These are phyloP conservation scores for Lantana camara DNA, from an alignment of 257 asterid species.

Conservation along the genomic window DNA sequence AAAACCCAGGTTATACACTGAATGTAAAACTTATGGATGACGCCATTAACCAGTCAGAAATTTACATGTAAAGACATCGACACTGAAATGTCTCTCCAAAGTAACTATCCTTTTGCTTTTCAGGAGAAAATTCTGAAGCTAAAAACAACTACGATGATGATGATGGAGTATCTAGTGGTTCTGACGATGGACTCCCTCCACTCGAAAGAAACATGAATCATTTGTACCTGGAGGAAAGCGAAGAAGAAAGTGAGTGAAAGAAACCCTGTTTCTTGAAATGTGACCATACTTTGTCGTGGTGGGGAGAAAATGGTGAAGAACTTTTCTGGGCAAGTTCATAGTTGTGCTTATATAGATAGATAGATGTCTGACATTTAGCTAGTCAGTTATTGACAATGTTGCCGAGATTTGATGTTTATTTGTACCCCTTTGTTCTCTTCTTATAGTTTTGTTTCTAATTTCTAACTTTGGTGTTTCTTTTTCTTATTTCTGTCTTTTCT, in stretches of 20 bases:
- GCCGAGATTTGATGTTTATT: background rate
- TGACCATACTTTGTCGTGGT: background rate
- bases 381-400: background rate
- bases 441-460: background rate
- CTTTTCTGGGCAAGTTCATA: background rate
- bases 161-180: slow-evolving; percentile 48
- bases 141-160: slow-evolving; percentile 41
- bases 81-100: background rate
- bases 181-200: slow-evolving; percentile 95
- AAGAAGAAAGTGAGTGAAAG: slow-evolving; percentile 64
- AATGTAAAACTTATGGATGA: background rate
- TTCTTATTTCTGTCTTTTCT: too few species aligned
- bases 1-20: background rate
- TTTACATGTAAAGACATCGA: too few species aligned
- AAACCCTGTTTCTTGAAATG: background rate
- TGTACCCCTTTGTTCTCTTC: background rate
- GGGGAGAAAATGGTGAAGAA: background rate
- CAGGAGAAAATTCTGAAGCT: slow-evolving; percentile 46
- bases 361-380: background rate
- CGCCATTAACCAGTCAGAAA: too few species aligned
- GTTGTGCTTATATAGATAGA: background rate
- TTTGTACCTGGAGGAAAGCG: slow-evolving; percentile 56
- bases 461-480: background rate
- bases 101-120: background rate
- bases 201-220: slow-evolving; percentile 94